Conservation (phyloP, 352 stramenopile genomes). For the Phytophthora tentaculata region DNA sequence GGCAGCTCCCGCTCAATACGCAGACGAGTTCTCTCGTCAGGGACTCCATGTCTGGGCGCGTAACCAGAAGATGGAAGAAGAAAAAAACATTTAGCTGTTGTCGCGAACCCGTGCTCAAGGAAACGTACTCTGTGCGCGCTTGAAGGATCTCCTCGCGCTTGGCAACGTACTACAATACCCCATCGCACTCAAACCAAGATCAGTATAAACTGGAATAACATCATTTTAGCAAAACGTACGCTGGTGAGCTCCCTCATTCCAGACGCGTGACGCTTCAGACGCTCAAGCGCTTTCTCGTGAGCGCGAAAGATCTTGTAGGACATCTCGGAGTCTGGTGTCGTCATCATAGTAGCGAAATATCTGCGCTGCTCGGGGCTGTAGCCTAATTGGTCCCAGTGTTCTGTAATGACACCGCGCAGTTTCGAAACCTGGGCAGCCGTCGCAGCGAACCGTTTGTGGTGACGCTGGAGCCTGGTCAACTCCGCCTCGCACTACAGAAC, state of each 20-base stretch:
- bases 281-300: constrained; percentile 41
- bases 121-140: constrained; percentile 43
- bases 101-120: neutral
- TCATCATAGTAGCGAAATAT: constrained; percentile 38
- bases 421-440: constrained; percentile 28
- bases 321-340: constrained; percentile 21
- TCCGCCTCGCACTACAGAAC: constrained; percentile 33
- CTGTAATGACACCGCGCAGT: constrained; percentile 28
- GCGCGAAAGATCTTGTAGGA: constrained; percentile 37
- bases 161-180: constrained; percentile 35
- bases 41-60: constrained; percentile 24
- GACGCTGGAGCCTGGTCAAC: constrained; percentile 33
- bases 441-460: constrained; percentile 34
- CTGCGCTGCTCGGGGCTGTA: constrained; percentile 30
- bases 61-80: neutral
- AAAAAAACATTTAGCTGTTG: neutral
- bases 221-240: constrained; percentile 7
- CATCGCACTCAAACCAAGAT: neutral
- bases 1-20: constrained; percentile 52
- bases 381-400: constrained; percentile 35
- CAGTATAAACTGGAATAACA: neutral
- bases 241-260: constrained; percentile 29
- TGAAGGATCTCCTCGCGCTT: constrained; percentile 55
- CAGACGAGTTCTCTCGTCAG: constrained; percentile 42
- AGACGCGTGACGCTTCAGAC: constrained; percentile 32